Percentiles rank a stretch among this genome's conserved stretches.
phyloP scores from a whole-genome alignment of 2,329 filamentous ascomycete species.

The Coniosporium tulheliwenetii region DNA sequence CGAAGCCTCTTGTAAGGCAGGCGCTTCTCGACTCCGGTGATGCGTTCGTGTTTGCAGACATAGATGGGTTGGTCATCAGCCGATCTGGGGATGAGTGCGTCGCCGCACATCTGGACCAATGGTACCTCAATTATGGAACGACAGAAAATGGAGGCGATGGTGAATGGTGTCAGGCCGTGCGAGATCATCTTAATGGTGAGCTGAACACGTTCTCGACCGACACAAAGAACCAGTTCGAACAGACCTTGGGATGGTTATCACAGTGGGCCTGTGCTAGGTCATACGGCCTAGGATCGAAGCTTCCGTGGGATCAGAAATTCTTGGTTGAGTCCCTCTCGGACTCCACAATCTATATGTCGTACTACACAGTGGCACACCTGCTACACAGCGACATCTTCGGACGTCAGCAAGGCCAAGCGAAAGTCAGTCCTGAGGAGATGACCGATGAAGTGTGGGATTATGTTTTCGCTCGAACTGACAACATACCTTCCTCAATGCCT shows the following conservation, averaged over 20 bases:
- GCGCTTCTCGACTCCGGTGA: constrained; percentile 60
- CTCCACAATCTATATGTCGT: constrained; percentile 82
- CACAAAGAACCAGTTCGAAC: constrained; percentile 49
- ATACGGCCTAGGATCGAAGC: constrained; percentile 82
- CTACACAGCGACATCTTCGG: constrained; percentile 72
- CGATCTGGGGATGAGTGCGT: constrained; percentile 87
- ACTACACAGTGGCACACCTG: constrained; percentile 44
- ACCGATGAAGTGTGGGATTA: constrained; percentile 95
- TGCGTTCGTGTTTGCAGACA: constrained; percentile 88
- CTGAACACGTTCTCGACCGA: constrained; percentile 63
- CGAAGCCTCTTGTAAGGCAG: constrained; percentile 71
- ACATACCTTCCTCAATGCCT: constrained; percentile 55
- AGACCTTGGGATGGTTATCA: constrained; percentile 80
- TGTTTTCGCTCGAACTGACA: constrained; percentile 66
- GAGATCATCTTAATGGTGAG: constrained; percentile 55
- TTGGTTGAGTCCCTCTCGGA: constrained; percentile 87
- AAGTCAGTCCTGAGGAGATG: constrained; percentile 72
- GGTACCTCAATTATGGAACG: constrained; percentile 88
- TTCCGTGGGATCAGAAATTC: constrained; percentile 86
- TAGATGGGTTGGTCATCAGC: constrained; percentile 76
- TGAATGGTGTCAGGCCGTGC: constrained; percentile 63
- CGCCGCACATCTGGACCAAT: constrained; percentile 85
- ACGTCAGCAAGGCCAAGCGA: constrained; percentile 48
- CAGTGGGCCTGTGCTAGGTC: constrained; percentile 91
- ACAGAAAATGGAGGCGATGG: constrained; percentile 47